Evolutionary conservation across 2,329 filamentous ascomycete genomes (phyloP), one percentile per base, ranked within the genome.

Genomic region (Dothideomycetes sp.): DNA sequence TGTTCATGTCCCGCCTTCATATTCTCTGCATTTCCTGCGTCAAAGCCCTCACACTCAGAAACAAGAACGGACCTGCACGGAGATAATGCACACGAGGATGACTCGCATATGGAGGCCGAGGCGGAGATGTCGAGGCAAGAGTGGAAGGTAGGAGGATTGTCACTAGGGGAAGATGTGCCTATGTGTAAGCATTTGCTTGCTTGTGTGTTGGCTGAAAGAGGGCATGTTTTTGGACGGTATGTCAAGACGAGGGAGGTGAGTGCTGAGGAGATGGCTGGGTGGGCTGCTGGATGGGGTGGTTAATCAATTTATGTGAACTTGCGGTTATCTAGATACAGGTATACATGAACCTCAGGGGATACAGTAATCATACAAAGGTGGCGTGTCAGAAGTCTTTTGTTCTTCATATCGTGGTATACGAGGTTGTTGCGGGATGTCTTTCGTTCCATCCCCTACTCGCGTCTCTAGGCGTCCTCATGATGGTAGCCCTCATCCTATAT

Each of bases 141-240:
- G 29, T 48, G 63, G 63, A 57, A 45, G 19, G 75, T 77, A 50
- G 76, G 77, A 1, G 75, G 75, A 0, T 36, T 71, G 38, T 67
- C 64, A 42, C 62, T 33, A 51, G 58, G 40, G 20, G 48, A 4
- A 55, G 62, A 25, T 64, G 72, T 44, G 40, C 70, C 71, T 5
- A 51, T 84, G 63, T 98, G 89, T 59, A 95, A 95, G 64, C 89
- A 98, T 61, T 62, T 96, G 4, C 71, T 96, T 12, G 89, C 89
- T 1, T 93, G 84, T 58, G 62, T 89, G 28, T 59, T 96, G 41
- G 80, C 71, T 5, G 80, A 85, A 57, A 67, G 70, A 33, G 88
- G 84, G 66, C 57, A 56, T 3, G 58, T 78, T 19, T 71, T 91
- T 49, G 71, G 68, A 4, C 53, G 53, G 1, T 74, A 73, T 51